Evolutionary conservation across 176 grass and related monocot genomes (phyloP), one percentile per base, ranked within the genome.

Genomic region (Triticum turgidum): DNA sequence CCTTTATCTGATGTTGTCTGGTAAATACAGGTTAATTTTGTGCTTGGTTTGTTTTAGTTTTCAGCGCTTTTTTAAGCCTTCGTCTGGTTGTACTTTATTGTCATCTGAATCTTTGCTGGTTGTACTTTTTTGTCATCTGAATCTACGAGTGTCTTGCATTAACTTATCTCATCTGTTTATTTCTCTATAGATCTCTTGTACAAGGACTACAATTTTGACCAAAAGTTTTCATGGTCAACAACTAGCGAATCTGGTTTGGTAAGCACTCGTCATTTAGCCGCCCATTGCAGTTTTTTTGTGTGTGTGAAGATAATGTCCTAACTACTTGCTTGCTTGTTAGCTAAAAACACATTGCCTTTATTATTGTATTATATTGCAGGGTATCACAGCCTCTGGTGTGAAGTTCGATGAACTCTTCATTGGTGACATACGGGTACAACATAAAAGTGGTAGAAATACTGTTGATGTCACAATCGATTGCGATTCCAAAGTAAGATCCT

Each of bases 121-220:
- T 70, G 32, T 51, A 33, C 4, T 9, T 76, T 11, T 22, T 22
- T 29, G 21, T 76, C 3, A 4, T 12, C 22, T 81, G 17, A 37
- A 35, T 65, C 22, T 45, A 18, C 38, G 47, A 49, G 41, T 45
- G 54, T 2, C 41, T 12, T 5, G 10, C 4, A 15, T 1, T 65
- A 35, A 27, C 17, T 5, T 5, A 10, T 76, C 54, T 59, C 54
- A 65, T 64, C 11, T 81, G 30, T 37, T 12, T 65, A 21, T 49
- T 79, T 27, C 73, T 73, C 12, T 86, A 37, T 78, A 97, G 95
- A 95, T 95, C 89, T 97, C 61, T 84, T 97, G 70, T 87, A 89
- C 82, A 95, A 93, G 88, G 92, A 95, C 87, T 97, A 94, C 89
- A 94, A 86, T 80, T 97, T 97, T 85, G 87, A 97, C 70, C 88